Evolutionary conservation across 2,329 filamentous ascomycete species (phyloP).

Genomic region (Phialocephala sp.): DNA sequence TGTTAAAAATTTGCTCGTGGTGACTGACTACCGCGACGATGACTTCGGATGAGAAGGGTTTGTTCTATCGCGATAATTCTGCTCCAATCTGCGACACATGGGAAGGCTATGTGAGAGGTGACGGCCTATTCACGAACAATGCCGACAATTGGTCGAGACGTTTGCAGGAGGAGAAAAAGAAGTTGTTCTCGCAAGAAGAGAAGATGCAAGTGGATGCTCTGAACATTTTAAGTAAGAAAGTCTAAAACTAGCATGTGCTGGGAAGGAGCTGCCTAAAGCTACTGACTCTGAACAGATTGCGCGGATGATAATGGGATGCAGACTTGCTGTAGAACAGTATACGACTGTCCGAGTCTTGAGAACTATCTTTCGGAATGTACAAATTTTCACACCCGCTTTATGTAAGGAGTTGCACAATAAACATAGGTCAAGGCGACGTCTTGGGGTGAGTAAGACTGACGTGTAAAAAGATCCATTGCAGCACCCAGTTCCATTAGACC

Average conservation of each 20-base stretch:
- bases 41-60: constrained; percentile 6
- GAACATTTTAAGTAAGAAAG: constrained; percentile 11
- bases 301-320: not conserved
- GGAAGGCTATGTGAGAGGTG: not conserved
- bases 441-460: not conserved
- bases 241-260: not conserved
- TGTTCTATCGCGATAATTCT: not conserved
- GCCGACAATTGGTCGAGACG: constrained; percentile 1
- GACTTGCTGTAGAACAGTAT: not conserved
- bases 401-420: not conserved
- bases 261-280: constrained; percentile 1
- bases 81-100: not conserved
- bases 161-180: constrained; percentile 9
- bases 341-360: constrained; percentile 3
- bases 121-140: constrained; percentile 11
- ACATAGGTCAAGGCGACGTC: not conserved
- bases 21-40: not conserved
- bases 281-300: constrained; percentile 3
- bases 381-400: constrained; percentile 15
- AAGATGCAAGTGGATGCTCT: constrained; percentile 21
- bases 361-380: constrained; percentile 1
- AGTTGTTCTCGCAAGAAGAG: constrained; percentile 14
- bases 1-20: not conserved
- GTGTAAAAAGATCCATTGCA: constrained; percentile 15
- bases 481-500: constrained; percentile 24